These are phyloP conservation scores for Camelina laxa DNA, from an alignment of 345 rosid genomes.

Conservation along the genomic window DNA sequence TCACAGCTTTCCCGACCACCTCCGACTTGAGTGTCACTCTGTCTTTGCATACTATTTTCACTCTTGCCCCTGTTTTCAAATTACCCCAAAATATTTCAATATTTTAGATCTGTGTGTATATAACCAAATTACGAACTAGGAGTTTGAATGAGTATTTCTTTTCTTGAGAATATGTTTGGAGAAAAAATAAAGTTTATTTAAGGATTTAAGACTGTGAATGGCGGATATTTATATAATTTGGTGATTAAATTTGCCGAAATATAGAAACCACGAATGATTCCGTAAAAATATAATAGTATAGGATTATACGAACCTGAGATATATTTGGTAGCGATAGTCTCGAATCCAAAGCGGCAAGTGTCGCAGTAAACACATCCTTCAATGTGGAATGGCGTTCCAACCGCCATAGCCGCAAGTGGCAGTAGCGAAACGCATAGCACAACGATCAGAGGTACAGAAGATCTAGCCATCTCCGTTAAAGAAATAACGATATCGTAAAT, in stretches of 20 bases:
- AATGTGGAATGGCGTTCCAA: constrained; percentile 52
- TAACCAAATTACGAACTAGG: neutral
- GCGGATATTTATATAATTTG: neutral
- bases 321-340: constrained; percentile 54
- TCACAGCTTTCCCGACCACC: constrained; percentile 44
- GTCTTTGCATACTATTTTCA: constrained; percentile 60
- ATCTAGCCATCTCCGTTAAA: constrained; percentile 26
- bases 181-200: neutral
- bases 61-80: constrained; percentile 55
- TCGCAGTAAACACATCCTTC: constrained; percentile 69
- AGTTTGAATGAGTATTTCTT: neutral
- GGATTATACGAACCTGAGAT: constrained; percentile 49
- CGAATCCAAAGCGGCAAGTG: constrained; percentile 71
- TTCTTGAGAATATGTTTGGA: too few relatives aligned
- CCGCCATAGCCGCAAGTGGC: constrained; percentile 38
- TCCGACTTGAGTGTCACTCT: constrained; percentile 38
- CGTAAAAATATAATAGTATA: neutral
- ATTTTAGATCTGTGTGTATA: neutral
- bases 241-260: neutral
- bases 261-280: neutral
- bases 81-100: neutral
- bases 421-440: constrained; percentile 28
- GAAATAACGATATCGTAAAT: neutral
- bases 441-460: constrained; percentile 10
- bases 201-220: neutral